These are phyloP conservation scores for Phytophthora meadii DNA, from an alignment of 352 stramenopile genomes.

Conservation along the genomic window DNA sequence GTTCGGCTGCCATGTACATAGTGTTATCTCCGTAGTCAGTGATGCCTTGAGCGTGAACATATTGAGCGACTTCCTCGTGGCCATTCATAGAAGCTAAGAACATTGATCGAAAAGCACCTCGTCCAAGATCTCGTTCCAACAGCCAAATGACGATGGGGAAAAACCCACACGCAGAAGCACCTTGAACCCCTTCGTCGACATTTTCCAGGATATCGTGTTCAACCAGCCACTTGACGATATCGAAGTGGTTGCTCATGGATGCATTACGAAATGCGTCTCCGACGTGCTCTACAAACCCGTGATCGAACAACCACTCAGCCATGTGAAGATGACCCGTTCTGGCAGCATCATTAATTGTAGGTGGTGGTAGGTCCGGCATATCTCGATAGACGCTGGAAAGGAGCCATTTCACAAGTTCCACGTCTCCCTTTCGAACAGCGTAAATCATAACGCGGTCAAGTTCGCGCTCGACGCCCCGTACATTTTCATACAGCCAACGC, in stretches of 20 bases:
- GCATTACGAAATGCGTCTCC: constrained; percentile 33
- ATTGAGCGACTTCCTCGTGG: constrained; percentile 29
- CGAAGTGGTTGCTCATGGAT: constrained; percentile 30
- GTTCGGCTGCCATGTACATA: constrained; percentile 32
- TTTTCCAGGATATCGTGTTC: constrained; percentile 29
- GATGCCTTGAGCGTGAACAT: constrained; percentile 31
- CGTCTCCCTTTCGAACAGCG: constrained; percentile 29
- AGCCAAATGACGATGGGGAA: constrained; percentile 25
- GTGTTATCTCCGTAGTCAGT: constrained; percentile 19
- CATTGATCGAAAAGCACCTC: constrained; percentile 24
- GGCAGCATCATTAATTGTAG: constrained; percentile 33
- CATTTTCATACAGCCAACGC: constrained; percentile 29
- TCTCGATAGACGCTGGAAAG: constrained; percentile 28
- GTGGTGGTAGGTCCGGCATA: constrained; percentile 21
- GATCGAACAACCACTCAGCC: constrained; percentile 32
- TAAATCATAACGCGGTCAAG: constrained; percentile 28
- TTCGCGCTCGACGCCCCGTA: constrained; percentile 14
- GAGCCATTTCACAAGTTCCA: constrained; percentile 36
- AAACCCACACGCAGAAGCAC: constrained; percentile 15
- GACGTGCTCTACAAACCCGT: constrained; percentile 29
- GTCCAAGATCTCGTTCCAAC: constrained; percentile 25
- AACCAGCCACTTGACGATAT: constrained; percentile 44
- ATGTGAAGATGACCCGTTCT: constrained; percentile 31
- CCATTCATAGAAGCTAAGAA: constrained; percentile 35
- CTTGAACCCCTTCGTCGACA: constrained; percentile 29